A percentile compares a stretch with the other conserved stretches of the same genome.
Conservation (phyloP, 306 rosid genomes). For the Cucurbita maxima region DNA sequence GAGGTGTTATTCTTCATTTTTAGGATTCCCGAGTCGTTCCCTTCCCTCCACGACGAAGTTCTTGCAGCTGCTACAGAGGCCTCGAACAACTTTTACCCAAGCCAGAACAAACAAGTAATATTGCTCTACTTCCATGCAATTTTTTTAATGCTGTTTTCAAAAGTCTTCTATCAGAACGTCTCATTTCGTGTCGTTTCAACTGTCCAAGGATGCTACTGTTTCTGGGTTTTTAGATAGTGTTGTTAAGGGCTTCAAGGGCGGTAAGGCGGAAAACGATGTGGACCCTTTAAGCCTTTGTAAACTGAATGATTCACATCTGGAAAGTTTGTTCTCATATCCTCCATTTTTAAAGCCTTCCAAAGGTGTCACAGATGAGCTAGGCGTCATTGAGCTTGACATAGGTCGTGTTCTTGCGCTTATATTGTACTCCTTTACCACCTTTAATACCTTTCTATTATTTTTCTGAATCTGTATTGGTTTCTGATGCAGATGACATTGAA, state of each 20-base stretch:
- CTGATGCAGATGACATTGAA: slow-evolving; percentile 50
- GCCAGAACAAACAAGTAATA: slow-evolving; percentile 41
- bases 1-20: neutral
- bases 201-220: slow-evolving; percentile 24
- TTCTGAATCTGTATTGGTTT: slow-evolving; percentile 12
- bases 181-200: slow-evolving; percentile 8
- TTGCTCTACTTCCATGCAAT: slow-evolving; percentile 15
- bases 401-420: slow-evolving; percentile 28
- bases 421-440: slow-evolving; percentile 6
- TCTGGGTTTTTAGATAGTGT: slow-evolving; percentile 28
- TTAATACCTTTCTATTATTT: neutral
- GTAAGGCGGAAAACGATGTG: slow-evolving; percentile 18
- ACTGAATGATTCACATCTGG: slow-evolving; percentile 23
- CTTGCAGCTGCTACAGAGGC: slow-evolving; percentile 51
- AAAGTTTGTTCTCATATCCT: slow-evolving; percentile 59
- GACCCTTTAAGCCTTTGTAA: slow-evolving; percentile 14
- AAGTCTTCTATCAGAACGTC: neutral
- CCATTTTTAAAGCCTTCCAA: slow-evolving; percentile 64
- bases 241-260: slow-evolving; percentile 27
- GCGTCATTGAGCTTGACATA: slow-evolving; percentile 34
- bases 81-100: slow-evolving; percentile 21
- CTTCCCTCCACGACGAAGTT: slow-evolving; percentile 67
- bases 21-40: slow-evolving; percentile 56
- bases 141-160: slow-evolving; percentile 9
- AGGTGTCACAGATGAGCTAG: slow-evolving; percentile 20